Conservation (phyloP, 352 stramenopile genomes). For the Globisporangium cylindrosporum region DNA sequence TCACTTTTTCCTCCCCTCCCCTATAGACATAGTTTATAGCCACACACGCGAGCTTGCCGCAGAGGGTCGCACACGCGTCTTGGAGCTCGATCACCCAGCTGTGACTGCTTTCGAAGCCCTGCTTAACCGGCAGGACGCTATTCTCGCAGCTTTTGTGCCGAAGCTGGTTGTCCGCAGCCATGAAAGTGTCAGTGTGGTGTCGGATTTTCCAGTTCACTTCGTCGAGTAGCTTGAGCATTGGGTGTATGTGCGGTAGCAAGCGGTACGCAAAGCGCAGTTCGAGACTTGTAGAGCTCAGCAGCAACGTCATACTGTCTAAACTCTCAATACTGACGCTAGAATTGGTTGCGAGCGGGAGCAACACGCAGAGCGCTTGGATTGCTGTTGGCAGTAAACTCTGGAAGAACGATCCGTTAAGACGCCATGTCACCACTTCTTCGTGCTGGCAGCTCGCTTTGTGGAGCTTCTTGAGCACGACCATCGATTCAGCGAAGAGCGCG, state of each 20-base stretch:
- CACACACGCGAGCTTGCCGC: conserved; percentile 34
- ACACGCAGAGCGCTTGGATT: conserved; percentile 41
- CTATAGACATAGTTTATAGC: not conserved
- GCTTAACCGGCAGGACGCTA: no score
- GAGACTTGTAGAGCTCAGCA: no score
- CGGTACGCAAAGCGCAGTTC: conserved; percentile 31
- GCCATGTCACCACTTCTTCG: conserved; percentile 46
- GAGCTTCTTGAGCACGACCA: conserved; percentile 40
- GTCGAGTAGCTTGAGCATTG: conserved; percentile 58
- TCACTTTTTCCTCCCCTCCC: not conserved
- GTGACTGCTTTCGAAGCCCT: no score
- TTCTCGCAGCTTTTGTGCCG: conserved; percentile 13
- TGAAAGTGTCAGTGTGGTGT: not conserved
- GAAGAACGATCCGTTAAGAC: conserved; percentile 52
- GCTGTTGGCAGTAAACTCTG: conserved; percentile 39
- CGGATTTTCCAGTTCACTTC: conserved; percentile 64
- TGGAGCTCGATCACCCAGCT: conserved; percentile 54
- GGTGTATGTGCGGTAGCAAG: conserved; percentile 33
- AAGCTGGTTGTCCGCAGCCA: conserved; percentile 26
- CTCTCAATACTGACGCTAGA: not conserved
- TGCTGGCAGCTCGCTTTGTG: conserved; percentile 53
- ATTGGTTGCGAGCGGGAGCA: conserved; percentile 13
- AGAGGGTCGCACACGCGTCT: conserved; percentile 42
- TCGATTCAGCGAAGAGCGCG: conserved; percentile 27
- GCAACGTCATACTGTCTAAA: no score